phyloP scores from a whole-genome alignment of 1,139 yeast genomes.

The Candida tetrigidarum region DNA sequence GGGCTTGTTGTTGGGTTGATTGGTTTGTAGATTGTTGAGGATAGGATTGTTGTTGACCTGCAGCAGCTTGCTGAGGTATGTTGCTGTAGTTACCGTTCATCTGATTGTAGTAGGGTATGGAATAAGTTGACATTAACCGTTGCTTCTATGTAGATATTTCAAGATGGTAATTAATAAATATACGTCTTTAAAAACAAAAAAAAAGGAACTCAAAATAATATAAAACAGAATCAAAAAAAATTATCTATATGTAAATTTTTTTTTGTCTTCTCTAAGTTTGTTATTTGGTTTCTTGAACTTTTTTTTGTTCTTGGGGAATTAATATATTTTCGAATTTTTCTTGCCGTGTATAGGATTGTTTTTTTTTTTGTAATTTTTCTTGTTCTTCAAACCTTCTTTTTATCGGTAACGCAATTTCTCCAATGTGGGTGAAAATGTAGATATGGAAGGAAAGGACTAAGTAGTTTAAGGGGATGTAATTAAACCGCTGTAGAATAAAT shows the following conservation, averaged over 20 bases:
- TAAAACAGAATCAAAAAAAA: not conserved
- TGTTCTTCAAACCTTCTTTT: not conserved
- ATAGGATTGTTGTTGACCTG: conserved; percentile 15
- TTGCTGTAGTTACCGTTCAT: conserved; percentile 22
- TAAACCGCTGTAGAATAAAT: too few species aligned
- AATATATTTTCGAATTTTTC: not conserved
- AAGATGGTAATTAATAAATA: not conserved
- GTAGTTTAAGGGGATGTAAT: too few species aligned
- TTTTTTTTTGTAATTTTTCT: not conserved
- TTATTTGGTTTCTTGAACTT: not conserved
- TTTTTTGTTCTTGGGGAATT: not conserved
- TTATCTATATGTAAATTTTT: too few species aligned
- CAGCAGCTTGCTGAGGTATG: conserved; percentile 18
- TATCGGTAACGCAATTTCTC: too few species aligned
- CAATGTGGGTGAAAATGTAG: not conserved
- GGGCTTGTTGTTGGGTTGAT: conserved; percentile 7
- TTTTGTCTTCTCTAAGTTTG: conserved; percentile 1
- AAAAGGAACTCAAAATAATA: too few species aligned
- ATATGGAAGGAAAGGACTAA: not conserved
- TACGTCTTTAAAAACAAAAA: not conserved
- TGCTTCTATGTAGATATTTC: not conserved
- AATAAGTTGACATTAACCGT: conserved; percentile 17
- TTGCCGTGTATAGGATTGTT: not conserved
- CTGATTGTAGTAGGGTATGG: conserved; percentile 16
- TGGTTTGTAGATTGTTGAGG: conserved; percentile 13